phyloP scores from a whole-genome alignment of 306 rosid genomes.

The Lathyrus oleraceus region DNA sequence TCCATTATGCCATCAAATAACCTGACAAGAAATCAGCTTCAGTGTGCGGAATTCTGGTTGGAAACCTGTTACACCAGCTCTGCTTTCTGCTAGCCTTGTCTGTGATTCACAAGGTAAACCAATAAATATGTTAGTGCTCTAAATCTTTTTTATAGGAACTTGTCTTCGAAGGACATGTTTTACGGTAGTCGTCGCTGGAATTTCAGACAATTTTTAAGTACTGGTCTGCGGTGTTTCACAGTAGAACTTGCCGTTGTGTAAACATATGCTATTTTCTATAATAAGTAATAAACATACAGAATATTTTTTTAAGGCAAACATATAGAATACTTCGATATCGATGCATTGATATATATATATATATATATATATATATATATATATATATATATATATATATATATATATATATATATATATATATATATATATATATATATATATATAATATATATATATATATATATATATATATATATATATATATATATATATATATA shows the following conservation, averaged over 20 bases:
- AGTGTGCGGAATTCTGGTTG: conserved; percentile 28
- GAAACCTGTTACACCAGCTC: conserved; percentile 10
- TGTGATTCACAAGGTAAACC: background rate
- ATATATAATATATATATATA: too few species aligned
- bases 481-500: too few species aligned
- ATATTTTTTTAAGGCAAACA: too few species aligned
- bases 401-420: too few species aligned
- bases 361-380: too few species aligned
- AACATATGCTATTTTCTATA: background rate
- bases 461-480: too few species aligned
- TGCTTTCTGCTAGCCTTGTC: conserved; percentile 29
- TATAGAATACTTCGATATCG: background rate
- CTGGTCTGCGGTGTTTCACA: background rate
- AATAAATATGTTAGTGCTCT: conserved; percentile 11
- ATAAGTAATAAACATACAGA: background rate
- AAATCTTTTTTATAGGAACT: background rate
- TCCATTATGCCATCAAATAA: conserved; percentile 6
- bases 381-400: too few species aligned
- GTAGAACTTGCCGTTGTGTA: background rate
- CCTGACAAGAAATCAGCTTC: conserved; percentile 47
- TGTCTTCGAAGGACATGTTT: background rate
- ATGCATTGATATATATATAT: background rate
- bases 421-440: too few species aligned
- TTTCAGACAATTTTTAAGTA: background rate
- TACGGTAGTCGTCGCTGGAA: background rate